Evolutionary conservation across 2,329 filamentous ascomycete genomes (phyloP), one percentile per base, ranked within the genome.

Genomic region (Colletotrichum lupini): DNA sequence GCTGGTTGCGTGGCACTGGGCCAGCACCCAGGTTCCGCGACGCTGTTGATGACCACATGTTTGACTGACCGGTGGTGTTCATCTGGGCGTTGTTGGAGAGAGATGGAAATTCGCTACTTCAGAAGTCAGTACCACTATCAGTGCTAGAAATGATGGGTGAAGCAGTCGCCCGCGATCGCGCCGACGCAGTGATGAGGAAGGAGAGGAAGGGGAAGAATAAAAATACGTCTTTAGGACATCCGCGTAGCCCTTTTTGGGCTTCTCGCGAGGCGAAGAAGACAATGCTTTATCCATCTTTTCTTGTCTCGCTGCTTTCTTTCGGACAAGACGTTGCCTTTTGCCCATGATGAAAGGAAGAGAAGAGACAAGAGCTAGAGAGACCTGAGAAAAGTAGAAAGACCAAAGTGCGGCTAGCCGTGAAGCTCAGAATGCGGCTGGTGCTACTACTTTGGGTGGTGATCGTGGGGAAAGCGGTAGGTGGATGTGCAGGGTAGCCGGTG

Each of bases 31-130:
- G 80, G 70, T 83, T 87, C 74, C 89, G 84, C 22, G 86, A 83
- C 7, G 85, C 85, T 74, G 84, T 83, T 30, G 84, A 83, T 55
- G 88, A 86, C 89, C 89, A 91, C 81, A 91, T 84, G 5, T 88
- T 88, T 16, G 85, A 82, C 74, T 86, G 86, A 58, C 80, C 86
- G 7, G 85, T 80, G 71, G 81, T 87, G 32, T 86, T 82, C 56
- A 90, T 81, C 77, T 90, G 88, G 57, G 89, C 84, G 75, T 88
- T 91, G 77, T 90, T 91, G 64, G 90, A 92, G 76, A 93, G 81
- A 26, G 90, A 91, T 9, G 91, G 91, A 67, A 93, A 93, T 78
- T 93, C 91, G 74, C 91, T 93, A 74, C 61, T 65, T 73, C 32
- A 74, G 46, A 68, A 68, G 67, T 83, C 63, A 82, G 82, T 66